phyloP scores from a whole-genome alignment of 2,329 filamentous ascomycete species.

The Aspergillaceae sp. region DNA sequence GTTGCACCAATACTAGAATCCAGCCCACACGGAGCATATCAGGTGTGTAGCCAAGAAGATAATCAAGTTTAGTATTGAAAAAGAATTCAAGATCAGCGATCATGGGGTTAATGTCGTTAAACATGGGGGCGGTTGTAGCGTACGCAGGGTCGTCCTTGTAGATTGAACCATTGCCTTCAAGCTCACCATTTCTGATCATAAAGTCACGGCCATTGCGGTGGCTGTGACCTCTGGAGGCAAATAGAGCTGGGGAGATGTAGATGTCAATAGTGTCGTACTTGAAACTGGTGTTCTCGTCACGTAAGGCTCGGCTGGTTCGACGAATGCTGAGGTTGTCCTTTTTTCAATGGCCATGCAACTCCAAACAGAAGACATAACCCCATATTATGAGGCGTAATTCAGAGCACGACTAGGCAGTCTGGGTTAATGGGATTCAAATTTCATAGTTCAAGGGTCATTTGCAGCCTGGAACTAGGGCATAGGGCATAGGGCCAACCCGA shows the following conservation, averaged over 20 bases:
- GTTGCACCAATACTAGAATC: neutral
- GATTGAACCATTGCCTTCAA: neutral
- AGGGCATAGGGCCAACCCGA: constrained; percentile 18
- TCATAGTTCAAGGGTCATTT: too few relatives aligned
- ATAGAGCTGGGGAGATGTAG: neutral
- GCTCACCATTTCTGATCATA: neutral
- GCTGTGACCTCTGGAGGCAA: neutral
- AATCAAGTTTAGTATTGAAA: neutral
- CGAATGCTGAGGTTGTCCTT: neutral
- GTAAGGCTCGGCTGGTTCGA: neutral
- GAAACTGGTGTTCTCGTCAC: neutral
- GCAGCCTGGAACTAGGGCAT: constrained; percentile 27
- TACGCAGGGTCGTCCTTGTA: neutral
- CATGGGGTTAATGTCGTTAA: neutral
- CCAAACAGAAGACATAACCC: neutral
- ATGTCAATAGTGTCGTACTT: neutral
- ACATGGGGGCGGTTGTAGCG: neutral
- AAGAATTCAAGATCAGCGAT: neutral
- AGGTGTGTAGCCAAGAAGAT: neutral
- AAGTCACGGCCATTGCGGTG: neutral
- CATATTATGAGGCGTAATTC: neutral
- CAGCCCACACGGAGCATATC: neutral
- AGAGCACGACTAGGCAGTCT: too few relatives aligned
- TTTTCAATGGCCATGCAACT: neutral
- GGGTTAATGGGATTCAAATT: too few relatives aligned